phyloP scores from a whole-genome alignment of 305 asterid species.

The Plantago rigida region DNA sequence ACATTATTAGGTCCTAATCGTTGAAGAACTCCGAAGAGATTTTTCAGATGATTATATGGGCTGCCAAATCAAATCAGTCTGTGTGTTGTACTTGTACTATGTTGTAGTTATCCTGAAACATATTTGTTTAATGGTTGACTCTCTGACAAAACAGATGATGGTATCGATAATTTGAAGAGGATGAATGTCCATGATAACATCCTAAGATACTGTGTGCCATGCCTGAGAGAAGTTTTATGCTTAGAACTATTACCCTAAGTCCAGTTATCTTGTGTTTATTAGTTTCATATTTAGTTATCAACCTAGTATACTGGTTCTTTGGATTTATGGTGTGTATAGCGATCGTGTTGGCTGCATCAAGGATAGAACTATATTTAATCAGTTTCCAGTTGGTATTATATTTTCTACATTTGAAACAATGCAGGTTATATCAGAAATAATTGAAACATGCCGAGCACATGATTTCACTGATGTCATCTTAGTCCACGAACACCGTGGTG shows the following conservation, averaged over 20 bases:
- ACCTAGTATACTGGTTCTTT: background rate
- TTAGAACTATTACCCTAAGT: background rate
- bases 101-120: too few relatives aligned
- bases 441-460: constrained; percentile 78
- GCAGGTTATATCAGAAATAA: constrained; percentile 79
- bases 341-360: background rate
- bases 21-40: too few relatives aligned
- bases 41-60: too few relatives aligned
- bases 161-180: too few relatives aligned
- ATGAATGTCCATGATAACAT: too few relatives aligned
- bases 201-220: background rate
- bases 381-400: constrained; percentile 13
- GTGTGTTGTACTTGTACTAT: too few relatives aligned
- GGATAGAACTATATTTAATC: background rate
- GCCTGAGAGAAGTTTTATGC: background rate
- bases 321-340: background rate
- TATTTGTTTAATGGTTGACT: too few relatives aligned
- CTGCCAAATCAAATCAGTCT: too few relatives aligned
- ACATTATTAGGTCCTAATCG: too few relatives aligned
- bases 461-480: constrained; percentile 83
- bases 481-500: constrained; percentile 91
- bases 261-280: background rate
- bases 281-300: background rate
- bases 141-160: too few relatives aligned
- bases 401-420: constrained; percentile 4